Evolutionary conservation across 2,329 filamentous ascomycete species (phyloP).

Genomic region (Pyrenochaeta sp.): DNA sequence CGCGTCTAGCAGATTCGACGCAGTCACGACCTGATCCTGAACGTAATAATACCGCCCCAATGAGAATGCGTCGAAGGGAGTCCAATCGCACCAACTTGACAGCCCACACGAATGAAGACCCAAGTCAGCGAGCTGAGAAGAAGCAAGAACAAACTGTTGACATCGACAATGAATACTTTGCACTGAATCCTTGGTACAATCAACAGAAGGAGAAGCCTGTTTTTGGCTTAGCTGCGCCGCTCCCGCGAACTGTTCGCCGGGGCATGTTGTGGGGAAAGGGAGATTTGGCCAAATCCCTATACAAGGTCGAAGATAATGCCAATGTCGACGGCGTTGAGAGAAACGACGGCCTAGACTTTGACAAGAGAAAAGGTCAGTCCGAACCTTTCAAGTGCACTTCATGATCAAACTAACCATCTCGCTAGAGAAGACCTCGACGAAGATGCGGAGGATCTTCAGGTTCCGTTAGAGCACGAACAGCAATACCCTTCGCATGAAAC

Average conservation of each 20-base stretch:
- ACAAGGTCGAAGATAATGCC: conserved; percentile 24
- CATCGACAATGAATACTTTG: conserved; percentile 63
- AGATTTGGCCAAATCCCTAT: conserved; percentile 53
- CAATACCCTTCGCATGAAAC: not conserved
- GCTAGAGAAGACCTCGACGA: conserved; percentile 12
- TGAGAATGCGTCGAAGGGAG: conserved; percentile 20
- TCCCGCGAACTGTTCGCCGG: conserved; percentile 62
- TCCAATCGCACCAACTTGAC: conserved; percentile 24
- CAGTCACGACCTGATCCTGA: conserved; percentile 11
- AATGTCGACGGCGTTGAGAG: conserved; percentile 23
- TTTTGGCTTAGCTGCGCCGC: conserved; percentile 63
- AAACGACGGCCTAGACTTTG: conserved; percentile 26
- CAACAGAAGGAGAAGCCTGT: conserved; percentile 62
- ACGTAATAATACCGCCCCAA: conserved; percentile 13
- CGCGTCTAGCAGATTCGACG: conserved; percentile 7
- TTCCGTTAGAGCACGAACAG: conserved; percentile 2
- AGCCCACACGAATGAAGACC: conserved; percentile 15
- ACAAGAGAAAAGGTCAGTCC: conserved; percentile 22
- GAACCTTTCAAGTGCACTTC: not conserved
- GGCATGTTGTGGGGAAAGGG: conserved; percentile 59
- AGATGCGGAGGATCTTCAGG: conserved; percentile 25
- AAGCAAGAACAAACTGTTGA: conserved; percentile 36
- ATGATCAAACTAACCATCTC: conserved; percentile 4
- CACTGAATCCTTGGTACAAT: conserved; percentile 64
- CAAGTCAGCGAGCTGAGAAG: conserved; percentile 32